Base-by-base conservation (phyloP, 306 rosid genomes). In the Begonia peltatifolia region DNA sequence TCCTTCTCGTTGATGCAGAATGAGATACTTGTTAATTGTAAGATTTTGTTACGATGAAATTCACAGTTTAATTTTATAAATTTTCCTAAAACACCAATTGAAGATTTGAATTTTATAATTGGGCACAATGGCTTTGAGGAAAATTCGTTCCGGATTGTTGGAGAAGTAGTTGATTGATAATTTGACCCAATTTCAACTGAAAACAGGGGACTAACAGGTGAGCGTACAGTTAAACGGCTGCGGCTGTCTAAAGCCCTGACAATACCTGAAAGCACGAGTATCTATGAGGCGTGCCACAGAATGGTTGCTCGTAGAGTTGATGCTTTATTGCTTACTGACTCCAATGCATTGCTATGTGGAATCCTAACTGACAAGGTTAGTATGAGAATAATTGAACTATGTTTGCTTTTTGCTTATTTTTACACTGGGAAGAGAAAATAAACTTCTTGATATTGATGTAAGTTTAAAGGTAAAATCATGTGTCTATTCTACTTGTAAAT, bases 341-440 rank as follows among this genome's bases (percentile, higher is more conserved):
- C 96, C 9, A 81, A 84, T 68, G 99, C 94, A 46, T 81, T 92
- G 73, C 96, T 92, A 42, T 83, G 93, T 63, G 99, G 99, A 67
- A 92, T 92, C 69, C 99, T 92, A 58, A 92, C 99, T 0, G 99
- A 87, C 74, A 92, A 81, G 96, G 99, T 86, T 67, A 54, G 57
- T 59, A 18, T 49, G 13, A 17, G 14, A 56, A 10, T 44, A 11
- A 10, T 44, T 10, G 48, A 10, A 2, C 48, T n/a, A 44, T 42
- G 2, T 5, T 30, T 30, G 9, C 6, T 30, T 30, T 30, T 30
- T 30, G 38, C 38, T 7, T 44, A n/a, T 44, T 44, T n/a, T 30
- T 30, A 30, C 38, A 11, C 14, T 11, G 48, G 48, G 6, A 44
- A 44, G 48, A 44, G 38, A 30, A 30, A 30, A 30, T 30, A 30